phyloP scores from a whole-genome alignment of 768 basidiomycete species.

The Austroboletus eburneus region DNA sequence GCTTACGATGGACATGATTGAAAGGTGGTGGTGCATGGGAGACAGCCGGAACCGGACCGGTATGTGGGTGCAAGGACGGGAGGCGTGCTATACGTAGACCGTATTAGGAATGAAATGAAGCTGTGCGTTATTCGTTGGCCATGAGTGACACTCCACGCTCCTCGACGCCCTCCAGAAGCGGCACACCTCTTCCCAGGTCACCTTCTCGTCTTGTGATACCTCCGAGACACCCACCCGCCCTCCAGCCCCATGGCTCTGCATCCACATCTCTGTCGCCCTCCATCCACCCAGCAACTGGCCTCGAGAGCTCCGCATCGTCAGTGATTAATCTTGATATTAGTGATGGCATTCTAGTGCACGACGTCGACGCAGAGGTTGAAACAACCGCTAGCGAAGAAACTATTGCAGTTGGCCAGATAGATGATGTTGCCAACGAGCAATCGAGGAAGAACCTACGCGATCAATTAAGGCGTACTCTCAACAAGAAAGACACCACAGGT shows the following conservation, averaged over 20 bases:
- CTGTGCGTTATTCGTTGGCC: slow-evolving; percentile 1
- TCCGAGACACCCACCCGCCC: slow-evolving; percentile 51
- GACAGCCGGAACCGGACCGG: slow-evolving; percentile 58
- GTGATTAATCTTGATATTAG: slow-evolving; percentile 60
- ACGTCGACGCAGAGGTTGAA: slow-evolving; percentile 61
- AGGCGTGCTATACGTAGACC: slow-evolving; percentile 10
- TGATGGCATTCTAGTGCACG: slow-evolving; percentile 69
- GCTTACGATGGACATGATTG: slow-evolving; percentile 53
- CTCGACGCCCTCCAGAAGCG: slow-evolving; percentile 34
- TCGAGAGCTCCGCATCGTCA: slow-evolving; percentile 70
- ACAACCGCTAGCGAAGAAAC: slow-evolving; percentile 51
- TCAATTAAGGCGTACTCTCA: slow-evolving; percentile 66
- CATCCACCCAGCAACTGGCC: slow-evolving; percentile 31
- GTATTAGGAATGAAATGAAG: background rate
- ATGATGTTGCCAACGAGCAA: slow-evolving; percentile 46
- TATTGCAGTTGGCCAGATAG: slow-evolving; percentile 43
- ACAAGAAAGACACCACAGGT: slow-evolving; percentile 49
- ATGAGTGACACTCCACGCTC: slow-evolving; percentile 28
- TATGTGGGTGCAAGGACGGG: slow-evolving; percentile 74
- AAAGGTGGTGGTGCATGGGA: slow-evolving; percentile 91
- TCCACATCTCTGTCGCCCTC: slow-evolving; percentile 25
- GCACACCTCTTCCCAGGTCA: slow-evolving; percentile 35
- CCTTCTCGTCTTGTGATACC: slow-evolving; percentile 54
- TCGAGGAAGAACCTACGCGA: slow-evolving; percentile 66
- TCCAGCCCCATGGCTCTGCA: slow-evolving; percentile 46